These are phyloP conservation scores for Aspergillus sparsus DNA, from an alignment of 495 filamentous ascomycete species.

Conservation along the genomic window DNA sequence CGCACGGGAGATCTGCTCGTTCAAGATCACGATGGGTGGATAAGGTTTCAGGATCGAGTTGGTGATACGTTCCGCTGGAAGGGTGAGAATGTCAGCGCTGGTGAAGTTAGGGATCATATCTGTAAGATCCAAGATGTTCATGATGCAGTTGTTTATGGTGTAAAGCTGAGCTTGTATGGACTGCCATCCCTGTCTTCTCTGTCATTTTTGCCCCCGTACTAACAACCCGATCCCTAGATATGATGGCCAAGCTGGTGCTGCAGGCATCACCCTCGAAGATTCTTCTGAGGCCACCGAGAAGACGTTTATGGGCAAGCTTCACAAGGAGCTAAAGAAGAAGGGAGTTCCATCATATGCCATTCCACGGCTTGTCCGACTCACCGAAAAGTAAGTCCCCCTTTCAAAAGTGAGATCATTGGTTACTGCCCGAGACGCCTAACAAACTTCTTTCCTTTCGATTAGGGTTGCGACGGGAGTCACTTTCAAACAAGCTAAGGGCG, in stretches of 20 bases:
- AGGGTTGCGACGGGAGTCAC: constrained; percentile 53
- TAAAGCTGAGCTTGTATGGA: constrained; percentile 44
- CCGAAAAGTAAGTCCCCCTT: constrained; percentile 43
- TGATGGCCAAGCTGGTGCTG: constrained; percentile 55
- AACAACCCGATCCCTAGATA: constrained; percentile 34
- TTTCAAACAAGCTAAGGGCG: constrained; percentile 55
- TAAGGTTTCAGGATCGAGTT: constrained; percentile 84
- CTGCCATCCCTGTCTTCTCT: no score
- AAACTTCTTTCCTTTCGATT: background rate
- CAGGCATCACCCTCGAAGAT: constrained; percentile 49
- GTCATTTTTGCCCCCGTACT: background rate
- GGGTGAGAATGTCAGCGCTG: constrained; percentile 86
- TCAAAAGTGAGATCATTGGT: no score
- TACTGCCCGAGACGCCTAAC: background rate
- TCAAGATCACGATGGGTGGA: constrained; percentile 65
- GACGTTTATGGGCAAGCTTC: constrained; percentile 40
- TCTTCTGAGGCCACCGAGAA: constrained; percentile 32
- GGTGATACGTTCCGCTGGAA: constrained; percentile 98
- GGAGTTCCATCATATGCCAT: constrained; percentile 54
- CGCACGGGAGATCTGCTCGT: constrained; percentile 83
- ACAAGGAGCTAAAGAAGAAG: constrained; percentile 44
- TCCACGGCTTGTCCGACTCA: constrained; percentile 51
- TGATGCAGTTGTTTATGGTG: constrained; percentile 55
- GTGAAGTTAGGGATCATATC: constrained; percentile 59
- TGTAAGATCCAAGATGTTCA: constrained; percentile 45